Evolutionary conservation across 768 basidiomycete species (phyloP).

Genomic region (Boletus pseudopeckii): DNA sequence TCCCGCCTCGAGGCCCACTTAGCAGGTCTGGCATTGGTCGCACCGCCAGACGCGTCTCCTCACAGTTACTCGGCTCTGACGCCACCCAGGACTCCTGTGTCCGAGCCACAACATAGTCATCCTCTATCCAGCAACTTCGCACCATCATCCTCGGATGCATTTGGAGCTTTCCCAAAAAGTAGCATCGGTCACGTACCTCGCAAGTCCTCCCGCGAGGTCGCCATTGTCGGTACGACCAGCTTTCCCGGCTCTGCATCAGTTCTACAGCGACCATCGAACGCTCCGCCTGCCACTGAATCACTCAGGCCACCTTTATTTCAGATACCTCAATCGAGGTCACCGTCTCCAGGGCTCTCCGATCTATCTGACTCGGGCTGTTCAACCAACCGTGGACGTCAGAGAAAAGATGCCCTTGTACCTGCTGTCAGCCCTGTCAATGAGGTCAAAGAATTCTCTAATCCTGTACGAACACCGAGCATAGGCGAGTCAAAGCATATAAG

Average conservation of each 20-base stretch:
- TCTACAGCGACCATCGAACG: slow-evolving; percentile 27
- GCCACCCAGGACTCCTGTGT: slow-evolving; percentile 47
- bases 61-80: slow-evolving; percentile 50
- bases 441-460: slow-evolving; percentile 20
- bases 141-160: slow-evolving; percentile 50
- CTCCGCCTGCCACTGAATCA: slow-evolving; percentile 24
- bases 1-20: slow-evolving; percentile 38
- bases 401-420: slow-evolving; percentile 34
- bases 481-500: slow-evolving; percentile 59
- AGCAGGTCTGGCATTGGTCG: slow-evolving; percentile 59
- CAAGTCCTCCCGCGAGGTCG: slow-evolving; percentile 48
- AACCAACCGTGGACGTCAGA: slow-evolving; percentile 25
- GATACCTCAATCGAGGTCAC: slow-evolving; percentile 35
- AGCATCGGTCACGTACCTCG: slow-evolving; percentile 36
- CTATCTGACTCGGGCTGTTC: slow-evolving; percentile 33
- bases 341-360: slow-evolving; percentile 31
- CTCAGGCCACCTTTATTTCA: slow-evolving; percentile 38
- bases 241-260: slow-evolving; percentile 27
- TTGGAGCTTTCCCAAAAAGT: slow-evolving; percentile 26
- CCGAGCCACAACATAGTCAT: slow-evolving; percentile 13
- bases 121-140: slow-evolving; percentile 30
- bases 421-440: slow-evolving; percentile 30
- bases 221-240: slow-evolving; percentile 48
- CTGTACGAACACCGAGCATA: slow-evolving; percentile 56
- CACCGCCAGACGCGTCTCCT: slow-evolving; percentile 66